Percentiles rank a stretch among this genome's conserved stretches.
These are phyloP conservation scores for Pseudonectria foliicola DNA, from an alignment of 2,329 filamentous ascomycete species.

Conservation along the genomic window DNA sequence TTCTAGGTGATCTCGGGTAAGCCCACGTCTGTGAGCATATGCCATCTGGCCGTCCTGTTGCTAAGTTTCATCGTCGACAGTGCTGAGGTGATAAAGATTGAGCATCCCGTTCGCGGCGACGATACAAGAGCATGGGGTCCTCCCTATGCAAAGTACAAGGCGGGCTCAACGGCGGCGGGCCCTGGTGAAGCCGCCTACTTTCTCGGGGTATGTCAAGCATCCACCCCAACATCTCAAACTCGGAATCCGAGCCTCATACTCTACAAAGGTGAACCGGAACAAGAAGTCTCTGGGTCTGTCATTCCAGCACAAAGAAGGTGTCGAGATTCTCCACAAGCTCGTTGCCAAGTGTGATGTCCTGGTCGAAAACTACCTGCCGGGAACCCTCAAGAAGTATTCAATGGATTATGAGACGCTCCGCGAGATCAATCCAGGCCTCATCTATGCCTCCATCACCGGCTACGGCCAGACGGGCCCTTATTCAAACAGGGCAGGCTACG, in stretches of 20 bases:
- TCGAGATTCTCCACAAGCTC: slow-evolving; percentile 80
- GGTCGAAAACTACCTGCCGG: slow-evolving; percentile 94
- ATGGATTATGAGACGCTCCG: slow-evolving; percentile 81
- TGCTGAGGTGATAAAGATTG: slow-evolving; percentile 94
- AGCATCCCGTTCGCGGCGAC: slow-evolving; percentile 85
- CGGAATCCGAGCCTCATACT: slow-evolving; percentile 9
- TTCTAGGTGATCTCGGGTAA: slow-evolving; percentile 91
- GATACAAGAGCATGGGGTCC: slow-evolving; percentile 96
- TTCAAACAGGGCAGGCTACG: slow-evolving; percentile 80
- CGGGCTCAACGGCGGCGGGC: slow-evolving; percentile 51
- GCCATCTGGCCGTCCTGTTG: too few relatives aligned
- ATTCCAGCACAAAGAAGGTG: slow-evolving; percentile 77
- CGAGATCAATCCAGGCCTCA: slow-evolving; percentile 74
- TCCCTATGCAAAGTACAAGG: slow-evolving; percentile 75
- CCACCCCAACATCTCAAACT: neutral
- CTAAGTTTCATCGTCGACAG: slow-evolving; percentile 34
- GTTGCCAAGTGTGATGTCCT: slow-evolving; percentile 82
- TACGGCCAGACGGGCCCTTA: slow-evolving; percentile 96
- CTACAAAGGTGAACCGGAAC: slow-evolving; percentile 77
- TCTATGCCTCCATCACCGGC: slow-evolving; percentile 95
- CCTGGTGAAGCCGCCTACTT: slow-evolving; percentile 95
- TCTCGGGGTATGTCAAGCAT: slow-evolving; percentile 56
- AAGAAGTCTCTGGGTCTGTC: slow-evolving; percentile 91
- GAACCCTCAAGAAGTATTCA: slow-evolving; percentile 78
- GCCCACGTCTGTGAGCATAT: slow-evolving; percentile 22